Conservation (phyloP, 1,139 yeast genomes). For the Pichia sp. region DNA sequence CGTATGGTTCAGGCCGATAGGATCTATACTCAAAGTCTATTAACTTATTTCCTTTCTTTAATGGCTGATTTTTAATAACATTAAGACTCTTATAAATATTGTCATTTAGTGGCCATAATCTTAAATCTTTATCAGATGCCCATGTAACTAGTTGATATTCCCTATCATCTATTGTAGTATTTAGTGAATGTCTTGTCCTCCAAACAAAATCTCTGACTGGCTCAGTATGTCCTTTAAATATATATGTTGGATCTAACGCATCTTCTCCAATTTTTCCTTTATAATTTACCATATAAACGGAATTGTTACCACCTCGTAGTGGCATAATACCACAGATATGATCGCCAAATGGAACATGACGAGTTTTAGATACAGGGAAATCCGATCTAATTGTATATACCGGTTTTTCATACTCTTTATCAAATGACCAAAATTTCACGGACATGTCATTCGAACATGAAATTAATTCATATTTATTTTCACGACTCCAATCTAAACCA, state of each 20-base stretch:
- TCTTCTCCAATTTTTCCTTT: constrained; percentile 33
- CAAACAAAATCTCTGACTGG: constrained; percentile 84
- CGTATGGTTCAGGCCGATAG: constrained; percentile 44
- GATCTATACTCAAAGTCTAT: constrained; percentile 44
- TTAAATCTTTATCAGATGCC: constrained; percentile 82
- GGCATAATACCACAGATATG: constrained; percentile 91
- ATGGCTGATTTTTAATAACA: constrained; percentile 36
- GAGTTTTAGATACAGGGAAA: constrained; percentile 84
- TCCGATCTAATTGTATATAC: constrained; percentile 59
- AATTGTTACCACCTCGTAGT: constrained; percentile 74
- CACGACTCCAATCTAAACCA: constrained; percentile 75
- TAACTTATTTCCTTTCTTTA: constrained; percentile 28
- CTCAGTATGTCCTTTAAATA: constrained; percentile 76
- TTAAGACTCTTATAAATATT: constrained; percentile 53
- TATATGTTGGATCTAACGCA: constrained; percentile 51
- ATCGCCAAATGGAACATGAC: constrained; percentile 82
- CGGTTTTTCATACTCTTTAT: constrained; percentile 38
- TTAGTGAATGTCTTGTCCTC: constrained; percentile 52
- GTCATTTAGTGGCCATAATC: constrained; percentile 73
- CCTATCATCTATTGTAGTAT: constrained; percentile 52
- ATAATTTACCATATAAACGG: constrained; percentile 61
- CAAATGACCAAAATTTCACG: constrained; percentile 81
- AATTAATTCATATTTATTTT: constrained; percentile 52
- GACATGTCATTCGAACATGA: constrained; percentile 83
- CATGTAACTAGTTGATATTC: constrained; percentile 90